Evolutionary conservation across 176 grass and related monocot species (phyloP).

Genomic region (Oryza officinalis): DNA sequence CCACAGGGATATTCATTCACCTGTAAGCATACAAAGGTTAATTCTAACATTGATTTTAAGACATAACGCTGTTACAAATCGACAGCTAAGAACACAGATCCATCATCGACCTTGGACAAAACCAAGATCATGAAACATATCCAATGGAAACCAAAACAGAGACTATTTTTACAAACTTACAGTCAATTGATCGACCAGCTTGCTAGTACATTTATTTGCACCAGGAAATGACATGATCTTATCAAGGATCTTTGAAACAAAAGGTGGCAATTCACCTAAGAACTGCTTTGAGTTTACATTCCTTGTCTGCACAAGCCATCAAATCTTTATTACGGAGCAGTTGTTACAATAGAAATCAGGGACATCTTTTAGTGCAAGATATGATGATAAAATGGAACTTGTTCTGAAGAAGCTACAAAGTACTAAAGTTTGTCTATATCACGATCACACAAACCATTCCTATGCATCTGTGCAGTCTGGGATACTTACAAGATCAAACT

Average conservation of each 20-base stretch:
- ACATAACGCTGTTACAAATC: not conserved
- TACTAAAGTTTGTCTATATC: constrained; percentile 1
- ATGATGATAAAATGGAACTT: not conserved
- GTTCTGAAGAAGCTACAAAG: not conserved
- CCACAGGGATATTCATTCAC: constrained; percentile 97
- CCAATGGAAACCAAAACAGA: constrained; percentile 13
- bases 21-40: constrained; percentile 50
- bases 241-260: constrained; percentile 63
- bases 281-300: constrained; percentile 93
- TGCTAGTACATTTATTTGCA: constrained; percentile 37
- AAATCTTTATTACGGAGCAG: constrained; percentile 4
- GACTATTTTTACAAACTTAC: constrained; percentile 50
- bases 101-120: not conserved
- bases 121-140: constrained; percentile 2
- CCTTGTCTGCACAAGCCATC: constrained; percentile 51
- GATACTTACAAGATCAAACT: constrained; percentile 51
- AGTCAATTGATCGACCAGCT: constrained; percentile 79
- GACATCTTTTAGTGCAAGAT: not conserved
- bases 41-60: constrained; percentile 11
- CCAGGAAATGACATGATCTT: constrained; percentile 70
- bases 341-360: constrained; percentile 5
- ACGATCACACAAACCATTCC: not conserved
- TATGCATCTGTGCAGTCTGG: not conserved
- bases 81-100: not conserved
- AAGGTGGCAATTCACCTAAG: constrained; percentile 76